A percentile compares a stretch with the other conserved stretches of the same genome.
These are phyloP conservation scores for Acanthamoeba rhysodes DNA, from an alignment of 208 protist species.

Conservation along the genomic window DNA sequence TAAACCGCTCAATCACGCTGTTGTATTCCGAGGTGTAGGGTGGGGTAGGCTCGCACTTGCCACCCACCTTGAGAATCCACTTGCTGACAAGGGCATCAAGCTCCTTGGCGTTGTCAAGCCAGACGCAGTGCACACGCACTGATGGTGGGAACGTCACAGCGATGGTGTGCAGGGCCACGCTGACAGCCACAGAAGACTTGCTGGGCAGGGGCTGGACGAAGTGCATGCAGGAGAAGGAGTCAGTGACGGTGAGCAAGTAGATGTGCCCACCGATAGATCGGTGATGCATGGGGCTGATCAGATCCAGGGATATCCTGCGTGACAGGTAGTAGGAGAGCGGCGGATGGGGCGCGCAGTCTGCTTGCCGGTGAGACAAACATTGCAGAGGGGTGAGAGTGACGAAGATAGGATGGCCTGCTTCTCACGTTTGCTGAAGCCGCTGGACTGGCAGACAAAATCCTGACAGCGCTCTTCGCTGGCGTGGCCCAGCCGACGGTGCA, in stretches of 20 bases:
- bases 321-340: no score
- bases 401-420: no score
- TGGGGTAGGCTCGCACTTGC: background rate
- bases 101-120: background rate
- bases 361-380: no score
- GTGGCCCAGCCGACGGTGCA: no score
- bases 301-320: no score
- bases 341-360: no score
- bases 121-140: background rate
- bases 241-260: background rate
- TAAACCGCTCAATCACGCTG: background rate
- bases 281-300: background rate
- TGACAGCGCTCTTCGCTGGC: no score
- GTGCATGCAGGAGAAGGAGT: background rate
- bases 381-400: no score
- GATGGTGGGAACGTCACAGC: background rate
- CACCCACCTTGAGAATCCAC: background rate
- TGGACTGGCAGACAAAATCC: no score
- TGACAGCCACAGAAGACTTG: background rate
- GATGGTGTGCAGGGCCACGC: background rate
- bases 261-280: background rate
- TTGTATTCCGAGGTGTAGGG: conserved; percentile 10
- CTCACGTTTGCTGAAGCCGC: no score
- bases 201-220: background rate
- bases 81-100: background rate